Evolutionary conservation across 2,329 filamentous ascomycete species (phyloP).

Genomic region (Pseudocercospora fuligena): DNA sequence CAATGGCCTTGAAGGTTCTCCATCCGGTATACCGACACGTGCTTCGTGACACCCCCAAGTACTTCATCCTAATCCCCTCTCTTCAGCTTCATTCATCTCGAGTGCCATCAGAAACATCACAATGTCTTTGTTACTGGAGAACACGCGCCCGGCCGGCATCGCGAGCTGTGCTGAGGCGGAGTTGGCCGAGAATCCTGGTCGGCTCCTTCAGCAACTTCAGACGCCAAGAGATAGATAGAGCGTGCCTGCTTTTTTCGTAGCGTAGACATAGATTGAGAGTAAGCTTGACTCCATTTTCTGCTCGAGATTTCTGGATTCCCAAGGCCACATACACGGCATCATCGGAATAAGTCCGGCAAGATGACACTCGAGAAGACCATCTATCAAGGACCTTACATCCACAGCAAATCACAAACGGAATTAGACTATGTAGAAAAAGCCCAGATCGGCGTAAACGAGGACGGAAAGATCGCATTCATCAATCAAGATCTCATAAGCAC

Average conservation of each 20-base stretch:
- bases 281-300: neutral
- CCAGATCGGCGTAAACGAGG: constrained; percentile 57
- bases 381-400: constrained; percentile 67
- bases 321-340: neutral
- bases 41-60: neutral
- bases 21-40: neutral
- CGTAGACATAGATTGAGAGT: neutral
- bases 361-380: constrained; percentile 45
- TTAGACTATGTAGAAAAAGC: constrained; percentile 56
- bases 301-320: neutral
- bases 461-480: constrained; percentile 58
- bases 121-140: neutral
- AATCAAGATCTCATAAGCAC: constrained; percentile 40
- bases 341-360: too few relatives aligned
- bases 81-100: neutral
- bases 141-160: neutral
- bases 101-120: neutral
- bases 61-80: neutral
- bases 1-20: neutral
- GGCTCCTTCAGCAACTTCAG: constrained; percentile 6
- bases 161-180: neutral
- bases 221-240: constrained; percentile 9
- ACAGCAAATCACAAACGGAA: constrained; percentile 54
- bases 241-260: neutral
- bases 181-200: constrained; percentile 1